Conservation (phyloP, 805 yeast species). For the Ogataea degrootiae region DNA sequence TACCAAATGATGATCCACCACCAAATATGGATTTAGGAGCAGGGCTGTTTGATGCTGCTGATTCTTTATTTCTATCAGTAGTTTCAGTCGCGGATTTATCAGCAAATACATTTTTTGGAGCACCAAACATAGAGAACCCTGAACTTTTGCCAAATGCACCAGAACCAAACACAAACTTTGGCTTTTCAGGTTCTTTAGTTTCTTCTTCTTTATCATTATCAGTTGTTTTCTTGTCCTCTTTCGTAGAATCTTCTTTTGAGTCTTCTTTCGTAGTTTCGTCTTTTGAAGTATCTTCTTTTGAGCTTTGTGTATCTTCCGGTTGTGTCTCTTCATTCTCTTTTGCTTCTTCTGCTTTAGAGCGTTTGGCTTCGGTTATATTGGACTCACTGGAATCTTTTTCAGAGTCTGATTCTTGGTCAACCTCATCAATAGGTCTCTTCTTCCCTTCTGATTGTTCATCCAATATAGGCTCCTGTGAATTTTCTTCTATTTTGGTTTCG, state of each 20-base stretch:
- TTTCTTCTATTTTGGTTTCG: slow-evolving; percentile 1
- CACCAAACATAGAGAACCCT: slow-evolving; percentile 32
- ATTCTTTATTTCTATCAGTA: slow-evolving; percentile 3
- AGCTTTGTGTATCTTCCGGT: neutral
- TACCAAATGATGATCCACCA: slow-evolving; percentile 41
- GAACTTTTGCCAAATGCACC: slow-evolving; percentile 44
- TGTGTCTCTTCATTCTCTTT: neutral
- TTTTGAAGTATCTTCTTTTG: too few relatives aligned
- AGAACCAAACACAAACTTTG: slow-evolving; percentile 55
- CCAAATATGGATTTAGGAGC: slow-evolving; percentile 33
- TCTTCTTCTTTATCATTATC: slow-evolving; percentile 2
- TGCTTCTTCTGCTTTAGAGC: slow-evolving; percentile 1
- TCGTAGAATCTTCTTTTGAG: neutral
- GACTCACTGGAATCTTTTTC: neutral
- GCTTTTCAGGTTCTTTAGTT: slow-evolving; percentile 8
- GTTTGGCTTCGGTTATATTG: neutral
- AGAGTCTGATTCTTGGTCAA: slow-evolving; percentile 1
- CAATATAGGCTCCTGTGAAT: slow-evolving; percentile 1
- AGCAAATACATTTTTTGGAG: slow-evolving; percentile 33
- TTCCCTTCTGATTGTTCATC: slow-evolving; percentile 11
- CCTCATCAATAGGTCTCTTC: slow-evolving; percentile 6
- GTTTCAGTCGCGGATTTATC: slow-evolving; percentile 3
- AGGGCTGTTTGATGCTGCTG: neutral
- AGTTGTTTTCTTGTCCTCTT: neutral
- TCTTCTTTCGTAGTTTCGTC: neutral